Evolutionary conservation across 2,329 filamentous ascomycete species (phyloP), one percentile per base, ranked within the genome.

Genomic region (Aspergillus chevalieri): DNA sequence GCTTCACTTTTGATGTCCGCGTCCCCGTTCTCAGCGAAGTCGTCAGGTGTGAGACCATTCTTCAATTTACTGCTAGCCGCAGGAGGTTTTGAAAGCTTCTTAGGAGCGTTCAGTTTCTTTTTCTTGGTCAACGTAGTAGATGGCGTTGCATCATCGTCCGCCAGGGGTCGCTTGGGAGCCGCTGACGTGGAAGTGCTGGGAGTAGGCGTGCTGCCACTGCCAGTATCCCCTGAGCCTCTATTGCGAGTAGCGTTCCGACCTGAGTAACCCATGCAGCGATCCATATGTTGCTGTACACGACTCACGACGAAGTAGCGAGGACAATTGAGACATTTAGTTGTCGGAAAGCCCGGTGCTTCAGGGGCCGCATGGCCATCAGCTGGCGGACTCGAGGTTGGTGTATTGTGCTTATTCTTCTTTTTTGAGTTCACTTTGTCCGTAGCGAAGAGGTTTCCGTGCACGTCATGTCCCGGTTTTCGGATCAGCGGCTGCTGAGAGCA

Each of bases 251-350:
- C 74, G 55, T 76, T 74, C 10, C 80, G 69, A 1, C 80, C 80
- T 17, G 74, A 76, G 24, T 82, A 74, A 21, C 79, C 79, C 55
- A 84, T 70, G 55, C 80, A 84, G 52, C 81, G 79, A 55, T 83
- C 80, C 47, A 83, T 60, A 60, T 84, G 80, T 59, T 81, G 79
- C 14, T 80, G 79, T 46, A 83, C 80, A 44, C 80, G 73, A 22
- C 78, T 82, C 55, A 82, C 81, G 50, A 82, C 76, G 57, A 83
- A 69, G 62, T 80, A 82, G 26, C 81, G 74, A 54, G 82, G 82
- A 60, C 80, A 84, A 54, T 77, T 78, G 8, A 79, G 80, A 62
- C 80, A 84, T 55, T 74, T 73, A 41, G 69, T 69, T 3, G 69
- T 72, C 17, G 71, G 71, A n/a, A 72, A 66, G 7, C 61, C 61